Evolutionary conservation across 768 basidiomycete species (phyloP), one percentile per base, ranked within the genome.

Genomic region (Tricholoma hemisulphureum): DNA sequence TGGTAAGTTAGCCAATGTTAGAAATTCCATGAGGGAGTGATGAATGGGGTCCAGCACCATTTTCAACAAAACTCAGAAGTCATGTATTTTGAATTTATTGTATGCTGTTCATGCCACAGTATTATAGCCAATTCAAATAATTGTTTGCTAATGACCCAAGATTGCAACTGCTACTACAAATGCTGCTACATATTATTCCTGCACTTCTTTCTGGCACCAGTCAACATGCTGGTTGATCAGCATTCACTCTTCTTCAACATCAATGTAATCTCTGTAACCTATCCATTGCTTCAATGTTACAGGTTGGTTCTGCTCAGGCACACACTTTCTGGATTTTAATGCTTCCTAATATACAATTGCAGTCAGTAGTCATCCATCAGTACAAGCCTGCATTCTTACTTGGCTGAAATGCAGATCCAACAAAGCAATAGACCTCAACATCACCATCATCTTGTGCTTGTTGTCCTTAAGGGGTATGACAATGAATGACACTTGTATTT

Each of bases 381-480:
- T 16, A 29, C 4, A 26, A 18, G 5, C 10, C 35, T 34, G 16
- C 29, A 13, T 49, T 18, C 28, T 58, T 48, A 63, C 62, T 43
- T 63, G 52, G 20, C 56, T 58, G 43, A 58, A 61, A 24, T 29
- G 24, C 14, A 49, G 45, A 39, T 63, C 53, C 26, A 63, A 20
- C 9, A 63, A 23, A 11, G 59, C 59, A 24, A 63, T 57, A 9
- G 59, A 55, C 21, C 50, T 52, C 41, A 63, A 39, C 23, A 58
- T 51, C 10, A 57, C 52, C 3, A 58, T 32, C 54, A 63, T 57
- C 54, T 63, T 63, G 55, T 53, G 45, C 10, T 53, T 41, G 3
- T 54, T 41, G 9, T 59, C 61, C 29, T 52, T 60, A 18, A 63
- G 58, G 2, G 57, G 62, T 23, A 63, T 39, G 14, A 53, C 50